Evolutionary conservation across 2,329 filamentous ascomycete species (phyloP).

Genomic region (Fusarium pininemorale): DNA sequence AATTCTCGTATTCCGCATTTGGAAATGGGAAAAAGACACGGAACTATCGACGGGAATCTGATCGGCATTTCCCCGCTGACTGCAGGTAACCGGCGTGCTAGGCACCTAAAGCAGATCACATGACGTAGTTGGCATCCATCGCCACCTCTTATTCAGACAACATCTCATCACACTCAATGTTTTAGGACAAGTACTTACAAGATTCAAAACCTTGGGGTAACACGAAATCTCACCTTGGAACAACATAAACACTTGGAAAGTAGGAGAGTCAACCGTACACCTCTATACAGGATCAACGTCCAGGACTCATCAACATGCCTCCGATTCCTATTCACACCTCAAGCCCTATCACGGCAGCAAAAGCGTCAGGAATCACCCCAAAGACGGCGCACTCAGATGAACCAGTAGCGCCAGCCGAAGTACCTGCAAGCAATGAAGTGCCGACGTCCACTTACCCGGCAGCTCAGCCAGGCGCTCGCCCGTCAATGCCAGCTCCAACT

Average conservation of each 20-base stretch:
- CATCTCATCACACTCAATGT: slow-evolving; percentile 10
- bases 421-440: slow-evolving; percentile 42
- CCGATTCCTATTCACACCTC: slow-evolving; percentile 68
- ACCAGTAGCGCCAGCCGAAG: slow-evolving; percentile 27
- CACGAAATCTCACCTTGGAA: neutral
- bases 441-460: slow-evolving; percentile 45
- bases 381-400: slow-evolving; percentile 51
- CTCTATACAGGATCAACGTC: neutral
- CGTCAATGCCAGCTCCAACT: slow-evolving; percentile 56
- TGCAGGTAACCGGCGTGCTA: slow-evolving; percentile 28
- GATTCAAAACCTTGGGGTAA: neutral
- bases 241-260: neutral
- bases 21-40: slow-evolving; percentile 13
- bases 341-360: slow-evolving; percentile 67
- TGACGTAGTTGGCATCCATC: slow-evolving; percentile 32
- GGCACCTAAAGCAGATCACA: slow-evolving; percentile 29
- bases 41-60: slow-evolving; percentile 32
- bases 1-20: slow-evolving; percentile 29
- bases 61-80: slow-evolving; percentile 35
- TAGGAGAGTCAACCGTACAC: neutral
- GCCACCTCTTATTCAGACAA: slow-evolving; percentile 30
- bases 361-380: slow-evolving; percentile 60
- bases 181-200: neutral
- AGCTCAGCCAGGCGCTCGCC: slow-evolving; percentile 39
- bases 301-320: slow-evolving; percentile 56